Evolutionary conservation across 345 rosid genomes (phyloP), one percentile per base, ranked within the genome.

Genomic region (Aquilaria sinensis): DNA sequence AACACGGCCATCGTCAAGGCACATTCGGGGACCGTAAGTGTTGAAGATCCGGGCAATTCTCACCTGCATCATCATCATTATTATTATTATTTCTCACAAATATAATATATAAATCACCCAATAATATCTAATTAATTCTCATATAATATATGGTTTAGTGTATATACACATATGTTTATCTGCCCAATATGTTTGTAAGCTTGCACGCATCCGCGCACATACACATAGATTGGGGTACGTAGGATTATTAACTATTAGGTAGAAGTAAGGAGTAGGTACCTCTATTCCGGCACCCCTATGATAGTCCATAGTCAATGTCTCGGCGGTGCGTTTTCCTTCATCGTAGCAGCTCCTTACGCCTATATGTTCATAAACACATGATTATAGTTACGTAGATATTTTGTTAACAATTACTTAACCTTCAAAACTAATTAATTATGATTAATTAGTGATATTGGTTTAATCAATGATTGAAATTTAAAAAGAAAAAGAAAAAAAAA

Each of bases 21-120:
- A 89, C 96, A 89, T 89, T 12, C 94, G 89, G 10, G 96, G 91
- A 47, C 92, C 92, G 16, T 90, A 90, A 1, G 94, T 90, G 78
- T 87, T 90, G 29, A 90, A 90, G 64, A 90, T 90, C 71, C 94
- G 66, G 70, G 96, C 96, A 60, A 87, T 90, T 58, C 94, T 78
- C 63, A 78, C 91, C 96, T 89, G 67, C 32, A 62, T 60, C 33
- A 56, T 46, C 12, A 48, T 46, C 33, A 23, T 23, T 23, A 23
- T 23, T 23, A 23, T 23, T 23, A 23, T 23, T 23, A 23, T 23
- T 23, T 23, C 0, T 23, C 23, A 23, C 23, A 23, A 23, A 23
- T 23, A 23, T 23, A 23, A 23, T 1, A 23, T 23, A 23, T 23
- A 23, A 23, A 23, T 23, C 23, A 23, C 23, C 1, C 23, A 23